phyloP scores from a whole-genome alignment of 805 yeast genomes.

The Grigorovia transvaalensis region DNA sequence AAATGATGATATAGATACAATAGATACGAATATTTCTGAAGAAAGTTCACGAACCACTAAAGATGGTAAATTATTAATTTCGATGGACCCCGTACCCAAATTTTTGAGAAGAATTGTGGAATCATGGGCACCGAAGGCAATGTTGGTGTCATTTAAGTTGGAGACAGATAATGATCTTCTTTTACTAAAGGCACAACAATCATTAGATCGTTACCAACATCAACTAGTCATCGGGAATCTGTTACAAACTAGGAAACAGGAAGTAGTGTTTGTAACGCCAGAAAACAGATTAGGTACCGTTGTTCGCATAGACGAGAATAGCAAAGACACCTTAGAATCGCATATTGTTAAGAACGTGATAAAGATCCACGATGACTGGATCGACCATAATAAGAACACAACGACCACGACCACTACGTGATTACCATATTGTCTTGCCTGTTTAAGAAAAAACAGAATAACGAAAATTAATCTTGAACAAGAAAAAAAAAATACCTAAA shows the following conservation, averaged over 20 bases:
- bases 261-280: conserved; percentile 68
- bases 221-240: conserved; percentile 90
- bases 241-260: conserved; percentile 75
- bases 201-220: conserved; percentile 76
- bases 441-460: too few species aligned
- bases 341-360: conserved; percentile 36
- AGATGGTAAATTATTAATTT: conserved; percentile 63
- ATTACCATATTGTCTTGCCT: neutral
- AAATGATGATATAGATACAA: conserved; percentile 23
- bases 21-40: neutral
- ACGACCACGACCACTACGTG: neutral
- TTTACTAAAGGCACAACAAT: conserved; percentile 62
- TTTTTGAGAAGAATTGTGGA: conserved; percentile 79
- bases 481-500: neutral
- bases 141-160: conserved; percentile 86
- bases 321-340: conserved; percentile 42
- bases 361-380: conserved; percentile 53
- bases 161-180: conserved; percentile 73
- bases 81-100: conserved; percentile 92
- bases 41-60: conserved; percentile 14
- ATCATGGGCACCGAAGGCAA: conserved; percentile 88
- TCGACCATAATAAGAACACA: conserved; percentile 16
- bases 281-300: conserved; percentile 31
- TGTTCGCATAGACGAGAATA: conserved; percentile 61
- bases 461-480: neutral